Conservation (phyloP, 176 grass and related monocot genomes). For the Saccharum spontaneum region DNA sequence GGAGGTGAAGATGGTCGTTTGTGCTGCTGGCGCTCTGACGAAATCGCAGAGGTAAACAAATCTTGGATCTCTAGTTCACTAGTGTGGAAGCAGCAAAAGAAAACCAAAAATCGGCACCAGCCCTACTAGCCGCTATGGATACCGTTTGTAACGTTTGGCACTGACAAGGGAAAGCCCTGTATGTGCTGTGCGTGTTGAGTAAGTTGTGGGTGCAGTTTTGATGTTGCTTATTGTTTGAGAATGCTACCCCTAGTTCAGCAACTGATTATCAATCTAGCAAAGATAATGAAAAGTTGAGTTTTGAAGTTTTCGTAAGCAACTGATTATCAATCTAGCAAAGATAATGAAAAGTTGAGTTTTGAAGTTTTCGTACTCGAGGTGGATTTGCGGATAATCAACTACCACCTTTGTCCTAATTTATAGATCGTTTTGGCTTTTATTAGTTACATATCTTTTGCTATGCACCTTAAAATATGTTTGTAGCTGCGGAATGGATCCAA, state of each 20-base stretch:
- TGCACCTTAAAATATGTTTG: no score
- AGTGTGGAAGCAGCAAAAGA: conserved; percentile 54
- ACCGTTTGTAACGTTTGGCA: background rate
- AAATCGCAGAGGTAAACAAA: conserved; percentile 37
- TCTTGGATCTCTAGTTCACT: conserved; percentile 76
- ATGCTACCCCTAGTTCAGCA: background rate
- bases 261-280: background rate
- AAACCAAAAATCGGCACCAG: conserved; percentile 45
- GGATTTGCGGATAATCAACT: no score
- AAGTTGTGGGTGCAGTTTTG: background rate
- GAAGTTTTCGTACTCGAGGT: background rate
- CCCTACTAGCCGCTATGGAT: conserved; percentile 57
- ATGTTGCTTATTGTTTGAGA: background rate
- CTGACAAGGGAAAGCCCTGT: background rate
- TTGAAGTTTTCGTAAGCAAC: no score
- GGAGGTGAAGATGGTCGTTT: conserved; percentile 88
- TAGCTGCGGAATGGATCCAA: no score
- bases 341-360: no score
- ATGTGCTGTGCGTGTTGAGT: background rate
- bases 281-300: background rate
- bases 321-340: no score
- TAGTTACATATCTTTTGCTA: no score
- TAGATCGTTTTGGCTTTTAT: no score
- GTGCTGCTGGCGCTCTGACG: conserved; percentile 76
- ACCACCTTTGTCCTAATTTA: no score